Percentiles rank a stretch among this genome's conserved stretches.
Conservation (phyloP, 2,329 filamentous ascomycete genomes). For the Helminthosporium solani region DNA sequence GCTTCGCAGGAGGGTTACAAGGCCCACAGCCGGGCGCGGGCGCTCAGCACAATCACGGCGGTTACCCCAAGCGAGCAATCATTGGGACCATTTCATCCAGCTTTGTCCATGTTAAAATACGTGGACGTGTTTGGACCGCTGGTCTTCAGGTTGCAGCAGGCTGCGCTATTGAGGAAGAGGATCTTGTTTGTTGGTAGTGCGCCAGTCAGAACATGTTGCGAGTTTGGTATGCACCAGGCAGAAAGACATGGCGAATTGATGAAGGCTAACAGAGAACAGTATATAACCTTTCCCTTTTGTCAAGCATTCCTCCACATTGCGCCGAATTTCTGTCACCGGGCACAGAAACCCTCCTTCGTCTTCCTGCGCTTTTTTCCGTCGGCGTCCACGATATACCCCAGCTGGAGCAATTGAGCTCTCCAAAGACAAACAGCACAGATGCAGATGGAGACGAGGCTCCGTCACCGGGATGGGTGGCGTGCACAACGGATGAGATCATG, state of each 20-base stretch:
- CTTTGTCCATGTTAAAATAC: conserved; percentile 75
- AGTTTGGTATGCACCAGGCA: conserved; percentile 69
- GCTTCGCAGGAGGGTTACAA: conserved; percentile 6
- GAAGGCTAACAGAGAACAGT: conserved; percentile 55
- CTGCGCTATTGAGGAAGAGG: conserved; percentile 80
- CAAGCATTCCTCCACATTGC: conserved; percentile 78
- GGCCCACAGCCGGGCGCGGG: conserved; percentile 33
- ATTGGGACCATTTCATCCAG: conserved; percentile 79
- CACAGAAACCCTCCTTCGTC: conserved; percentile 61
- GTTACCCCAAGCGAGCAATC: conserved; percentile 62
- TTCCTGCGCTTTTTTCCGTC: conserved; percentile 85
- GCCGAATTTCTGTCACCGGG: conserved; percentile 66
- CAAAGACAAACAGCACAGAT: conserved; percentile 39
- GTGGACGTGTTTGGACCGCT: conserved; percentile 85
- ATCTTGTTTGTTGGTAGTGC: conserved; percentile 85
- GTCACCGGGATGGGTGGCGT: conserved; percentile 79
- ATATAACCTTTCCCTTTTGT: conserved; percentile 90
- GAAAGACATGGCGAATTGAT: background rate
- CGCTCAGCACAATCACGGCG: conserved; percentile 55
- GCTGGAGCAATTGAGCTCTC: conserved; percentile 60
- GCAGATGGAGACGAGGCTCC: conserved; percentile 43
- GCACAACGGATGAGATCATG: conserved; percentile 92
- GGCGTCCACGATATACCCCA: conserved; percentile 90
- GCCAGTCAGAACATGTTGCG: conserved; percentile 81
- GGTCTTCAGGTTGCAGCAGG: conserved; percentile 86